Evolutionary conservation across 1,139 yeast genomes (phyloP), one percentile per base, ranked within the genome.

Genomic region (Yamadazyma oceani): DNA sequence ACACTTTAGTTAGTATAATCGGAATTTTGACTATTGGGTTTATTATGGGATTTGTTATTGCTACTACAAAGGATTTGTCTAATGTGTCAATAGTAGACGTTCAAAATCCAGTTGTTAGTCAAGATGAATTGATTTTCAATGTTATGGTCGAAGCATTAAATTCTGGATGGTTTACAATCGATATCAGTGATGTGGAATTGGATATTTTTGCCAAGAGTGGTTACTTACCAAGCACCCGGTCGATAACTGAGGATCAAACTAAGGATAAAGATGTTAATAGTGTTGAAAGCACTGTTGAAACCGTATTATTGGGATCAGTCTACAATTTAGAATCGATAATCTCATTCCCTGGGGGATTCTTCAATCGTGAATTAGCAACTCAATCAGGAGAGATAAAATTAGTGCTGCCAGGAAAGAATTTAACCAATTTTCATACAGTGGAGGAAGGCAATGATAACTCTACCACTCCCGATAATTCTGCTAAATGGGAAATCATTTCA

Each of bases 201-300:
- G 97, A 90, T 56, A 71, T 92, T 3, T 92, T 92, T 67, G 97
- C 97, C 1, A 83, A 85, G 50, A 80, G 94, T 38, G 75, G 82
- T 5, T 80, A 77, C 52, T 43, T 70, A 19, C 60, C 62, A 2
- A n/a, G 16, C 12, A 5, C 12, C 4, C 32, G n/a, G 11, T n/a
- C n/a, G n/a, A n/a, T n/a, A n/a, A n/a, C n/a, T n/a, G 14, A 12
- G 8, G 19, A 11, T 29, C 15, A 12, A n/a, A 29, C 7, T 5
- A 16, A 11, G 5, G 45, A 43, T 11, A 42, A 38, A 17, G 35
- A 30, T 10, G 39, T n/a, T 13, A 39, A 31, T 13, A 24, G 34
- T 7, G 42, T 33, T 5, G 41, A 40, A 13, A 39, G 46, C 4
- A 44, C 62, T 4, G 63, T 75, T 12, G 78, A 85, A 49, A 89